A percentile compares a stretch with the other conserved stretches of the same genome.
These are phyloP conservation scores for Eutrema heterophyllum DNA, from an alignment of 345 rosid genomes.

Conservation along the genomic window DNA sequence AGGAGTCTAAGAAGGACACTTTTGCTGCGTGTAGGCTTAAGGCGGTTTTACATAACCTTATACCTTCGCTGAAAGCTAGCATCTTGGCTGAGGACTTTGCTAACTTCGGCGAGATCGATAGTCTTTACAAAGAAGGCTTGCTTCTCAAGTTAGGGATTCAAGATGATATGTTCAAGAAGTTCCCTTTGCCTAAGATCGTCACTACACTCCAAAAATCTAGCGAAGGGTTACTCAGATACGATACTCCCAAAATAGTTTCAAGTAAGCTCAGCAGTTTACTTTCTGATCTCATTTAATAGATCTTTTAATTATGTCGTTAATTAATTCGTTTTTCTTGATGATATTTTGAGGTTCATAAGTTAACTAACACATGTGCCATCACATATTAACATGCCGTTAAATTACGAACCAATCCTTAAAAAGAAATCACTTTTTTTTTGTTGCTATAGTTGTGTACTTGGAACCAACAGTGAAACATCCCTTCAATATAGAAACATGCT, in stretches of 20 bases:
- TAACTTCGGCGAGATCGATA: conserved; percentile 70
- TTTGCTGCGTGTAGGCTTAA: conserved; percentile 76
- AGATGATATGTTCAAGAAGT: conserved; percentile 65
- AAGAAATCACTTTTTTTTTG: not conserved
- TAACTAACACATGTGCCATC: conserved; percentile 5
- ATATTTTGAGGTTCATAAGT: not conserved
- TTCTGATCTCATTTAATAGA: not conserved
- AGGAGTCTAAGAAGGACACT: conserved; percentile 62
- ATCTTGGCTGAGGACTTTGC: conserved; percentile 65
- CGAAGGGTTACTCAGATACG: conserved; percentile 77
- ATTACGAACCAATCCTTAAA: not conserved
- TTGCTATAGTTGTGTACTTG: conserved; percentile 4
- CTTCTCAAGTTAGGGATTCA: conserved; percentile 78
- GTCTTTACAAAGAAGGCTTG: conserved; percentile 84
- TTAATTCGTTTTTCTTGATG: not conserved
- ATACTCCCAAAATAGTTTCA: conserved; percentile 76
- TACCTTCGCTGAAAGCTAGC: conserved; percentile 80
- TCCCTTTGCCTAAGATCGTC: conserved; percentile 66
- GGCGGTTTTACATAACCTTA: conserved; percentile 71
- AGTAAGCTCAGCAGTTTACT: conserved; percentile 47
- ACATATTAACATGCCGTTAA: conserved; percentile 10
- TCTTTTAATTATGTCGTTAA: not conserved
- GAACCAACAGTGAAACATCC: conserved; percentile 18
- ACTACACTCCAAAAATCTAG: conserved; percentile 57
- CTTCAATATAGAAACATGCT: conserved; percentile 6